phyloP scores from a whole-genome alignment of 805 yeast genomes.

The Lachancea dasiensis region DNA sequence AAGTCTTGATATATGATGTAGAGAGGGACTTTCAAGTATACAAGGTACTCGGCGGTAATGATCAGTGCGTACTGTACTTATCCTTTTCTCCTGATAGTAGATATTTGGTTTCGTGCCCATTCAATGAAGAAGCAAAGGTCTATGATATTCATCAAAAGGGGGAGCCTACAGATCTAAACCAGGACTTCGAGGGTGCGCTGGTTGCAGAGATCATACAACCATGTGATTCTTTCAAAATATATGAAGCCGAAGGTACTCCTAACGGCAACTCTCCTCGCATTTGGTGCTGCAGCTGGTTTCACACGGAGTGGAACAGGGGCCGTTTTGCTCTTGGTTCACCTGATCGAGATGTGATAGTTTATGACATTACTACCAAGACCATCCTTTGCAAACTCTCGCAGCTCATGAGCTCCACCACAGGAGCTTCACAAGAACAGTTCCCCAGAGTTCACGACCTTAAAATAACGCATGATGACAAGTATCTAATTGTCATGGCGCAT shows the following conservation, averaged over 20 bases:
- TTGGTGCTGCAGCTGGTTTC: conserved; percentile 68
- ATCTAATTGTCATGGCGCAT: conserved; percentile 58
- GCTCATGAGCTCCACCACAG: conserved; percentile 19
- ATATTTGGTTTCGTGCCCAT: conserved; percentile 61
- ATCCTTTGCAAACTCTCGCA: conserved; percentile 29
- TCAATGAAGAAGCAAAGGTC: conserved; percentile 62
- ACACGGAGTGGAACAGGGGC: conserved; percentile 35
- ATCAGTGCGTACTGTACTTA: conserved; percentile 54
- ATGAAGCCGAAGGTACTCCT: conserved; percentile 8
- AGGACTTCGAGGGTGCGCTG: conserved; percentile 14
- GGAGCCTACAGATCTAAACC: conserved; percentile 17
- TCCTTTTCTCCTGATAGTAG: conserved; percentile 74
- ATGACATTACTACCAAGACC: conserved; percentile 32
- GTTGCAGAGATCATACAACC: conserved; percentile 28
- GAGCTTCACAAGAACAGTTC: conserved; percentile 29
- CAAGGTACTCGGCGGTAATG: conserved; percentile 39
- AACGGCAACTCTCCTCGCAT: conserved; percentile 30
- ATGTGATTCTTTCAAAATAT: conserved; percentile 24
- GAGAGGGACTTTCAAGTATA: conserved; percentile 37
- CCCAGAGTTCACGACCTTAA: conserved; percentile 62
- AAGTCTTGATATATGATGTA: conserved; percentile 61
- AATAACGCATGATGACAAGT: conserved; percentile 56
- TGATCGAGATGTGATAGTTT: conserved; percentile 54
- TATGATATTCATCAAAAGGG: conserved; percentile 52
- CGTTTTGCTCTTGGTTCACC: conserved; percentile 70